Percentiles rank a stretch among this genome's conserved stretches.
Evolutionary conservation across 129 eudicot species (phyloP).

Genomic region (Arctium minus): DNA sequence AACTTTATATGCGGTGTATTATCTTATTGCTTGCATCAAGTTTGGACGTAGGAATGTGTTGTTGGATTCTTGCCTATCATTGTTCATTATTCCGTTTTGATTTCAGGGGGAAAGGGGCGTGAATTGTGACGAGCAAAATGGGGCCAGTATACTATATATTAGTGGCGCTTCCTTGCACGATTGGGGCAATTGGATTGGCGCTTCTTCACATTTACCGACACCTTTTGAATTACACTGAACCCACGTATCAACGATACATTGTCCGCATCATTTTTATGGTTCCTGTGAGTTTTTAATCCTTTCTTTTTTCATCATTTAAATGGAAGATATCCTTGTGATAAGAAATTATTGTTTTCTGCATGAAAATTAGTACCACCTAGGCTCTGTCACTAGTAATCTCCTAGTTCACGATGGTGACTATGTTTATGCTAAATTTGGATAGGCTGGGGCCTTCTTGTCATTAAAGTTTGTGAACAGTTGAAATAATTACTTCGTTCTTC

Average conservation of each 20-base stretch:
- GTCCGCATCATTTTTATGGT: constrained; percentile 96
- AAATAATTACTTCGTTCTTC: neutral
- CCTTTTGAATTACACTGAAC: constrained; percentile 87
- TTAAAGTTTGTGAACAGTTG: neutral
- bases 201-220: constrained; percentile 77
- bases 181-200: constrained; percentile 74
- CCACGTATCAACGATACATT: constrained; percentile 80
- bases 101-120: constrained; percentile 24
- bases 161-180: constrained; percentile 83
- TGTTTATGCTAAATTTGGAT: neutral
- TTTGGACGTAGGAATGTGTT: neutral
- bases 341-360: neutral
- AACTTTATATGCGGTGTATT: neutral
- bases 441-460: constrained; percentile 6
- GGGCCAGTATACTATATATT: constrained; percentile 59
- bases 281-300: constrained; percentile 62
- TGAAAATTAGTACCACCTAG: neutral
- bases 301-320: neutral
- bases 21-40: neutral
- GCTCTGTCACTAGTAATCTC: neutral
- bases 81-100: neutral
- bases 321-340: neutral
- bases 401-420: neutral
- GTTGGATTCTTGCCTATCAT: neutral
- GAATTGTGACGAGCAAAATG: constrained; percentile 38